Conservation (phyloP, 129 eudicot genomes). For the Ambrosia artemisiifolia region DNA sequence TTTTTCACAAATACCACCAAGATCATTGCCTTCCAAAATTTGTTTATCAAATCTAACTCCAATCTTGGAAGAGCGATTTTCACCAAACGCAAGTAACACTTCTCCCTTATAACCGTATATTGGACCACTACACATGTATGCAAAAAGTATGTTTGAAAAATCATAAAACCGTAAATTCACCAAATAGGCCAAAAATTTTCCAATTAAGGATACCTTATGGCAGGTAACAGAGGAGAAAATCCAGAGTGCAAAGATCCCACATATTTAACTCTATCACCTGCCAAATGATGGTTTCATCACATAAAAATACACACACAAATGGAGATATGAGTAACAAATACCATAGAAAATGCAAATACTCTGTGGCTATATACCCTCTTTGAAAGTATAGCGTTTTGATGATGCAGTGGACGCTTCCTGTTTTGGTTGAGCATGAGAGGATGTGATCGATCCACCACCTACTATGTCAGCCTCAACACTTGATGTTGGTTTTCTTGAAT, state of each 20-base stretch:
- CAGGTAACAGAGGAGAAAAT: slow-evolving; percentile 41
- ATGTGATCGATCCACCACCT: slow-evolving; percentile 54
- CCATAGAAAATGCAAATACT: background rate
- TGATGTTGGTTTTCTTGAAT: slow-evolving; percentile 70
- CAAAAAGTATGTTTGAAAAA: background rate
- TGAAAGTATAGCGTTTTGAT: slow-evolving; percentile 65
- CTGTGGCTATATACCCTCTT: slow-evolving; percentile 44
- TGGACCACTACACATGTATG: slow-evolving; percentile 51
- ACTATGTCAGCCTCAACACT: slow-evolving; percentile 84
- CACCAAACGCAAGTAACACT: slow-evolving; percentile 77
- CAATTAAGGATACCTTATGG: slow-evolving; percentile 47
- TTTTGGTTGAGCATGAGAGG: slow-evolving; percentile 71
- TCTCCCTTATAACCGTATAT: slow-evolving; percentile 68
- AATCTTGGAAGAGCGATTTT: slow-evolving; percentile 73
- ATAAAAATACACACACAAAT: background rate
- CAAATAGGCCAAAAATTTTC: background rate
- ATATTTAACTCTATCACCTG: slow-evolving; percentile 88
- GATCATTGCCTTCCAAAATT: slow-evolving; percentile 78
- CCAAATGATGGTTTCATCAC: background rate
- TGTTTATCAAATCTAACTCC: slow-evolving; percentile 85
- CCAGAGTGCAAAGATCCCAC: slow-evolving; percentile 60
- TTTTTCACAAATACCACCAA: slow-evolving; percentile 83
- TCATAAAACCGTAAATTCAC: background rate
- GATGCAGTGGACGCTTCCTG: slow-evolving; percentile 86
- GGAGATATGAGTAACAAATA: background rate